phyloP scores from a whole-genome alignment of 2,329 filamentous ascomycete species.

The Paradendryphiella salina region DNA sequence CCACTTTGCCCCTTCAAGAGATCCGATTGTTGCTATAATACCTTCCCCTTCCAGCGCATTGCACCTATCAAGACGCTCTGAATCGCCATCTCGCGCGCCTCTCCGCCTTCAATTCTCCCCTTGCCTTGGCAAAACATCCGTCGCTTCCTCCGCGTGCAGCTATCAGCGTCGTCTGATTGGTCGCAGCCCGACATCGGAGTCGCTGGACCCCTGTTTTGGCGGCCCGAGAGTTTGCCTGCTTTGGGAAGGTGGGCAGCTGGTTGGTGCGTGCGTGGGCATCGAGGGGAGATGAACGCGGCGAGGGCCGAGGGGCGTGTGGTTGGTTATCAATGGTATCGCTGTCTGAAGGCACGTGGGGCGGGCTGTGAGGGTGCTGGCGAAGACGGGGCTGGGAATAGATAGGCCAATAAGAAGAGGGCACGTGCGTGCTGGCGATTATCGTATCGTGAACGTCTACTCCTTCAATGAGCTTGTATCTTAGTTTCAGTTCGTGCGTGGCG shows the following conservation, averaged over 20 bases:
- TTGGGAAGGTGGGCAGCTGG: constrained; percentile 14
- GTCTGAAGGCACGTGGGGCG: constrained; percentile 3
- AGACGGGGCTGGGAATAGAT: background rate
- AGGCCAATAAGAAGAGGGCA: too few relatives aligned
- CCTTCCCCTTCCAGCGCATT: background rate
- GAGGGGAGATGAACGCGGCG: constrained; percentile 10
- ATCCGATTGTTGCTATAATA: too few relatives aligned
- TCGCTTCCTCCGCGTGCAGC: constrained; percentile 2
- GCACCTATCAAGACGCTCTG: constrained; percentile 4
- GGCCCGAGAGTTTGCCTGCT: constrained; percentile 10
- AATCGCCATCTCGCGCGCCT: background rate
- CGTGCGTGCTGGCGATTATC: too few relatives aligned
- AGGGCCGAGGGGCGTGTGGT: background rate
- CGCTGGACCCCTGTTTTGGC: background rate
- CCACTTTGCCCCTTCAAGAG: too few relatives aligned
- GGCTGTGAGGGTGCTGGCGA: background rate
- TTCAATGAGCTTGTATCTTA: too few relatives aligned
- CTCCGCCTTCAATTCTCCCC: background rate
- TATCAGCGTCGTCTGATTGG: constrained; percentile 5
- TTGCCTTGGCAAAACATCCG: background rate
- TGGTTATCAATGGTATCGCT: background rate
- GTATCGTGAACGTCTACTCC: too few relatives aligned
- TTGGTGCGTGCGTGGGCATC: background rate
- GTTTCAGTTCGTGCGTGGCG: too few relatives aligned
- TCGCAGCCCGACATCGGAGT: background rate